phyloP scores from a whole-genome alignment of 768 basidiomycete species.

The Dentipellis fragilis region DNA sequence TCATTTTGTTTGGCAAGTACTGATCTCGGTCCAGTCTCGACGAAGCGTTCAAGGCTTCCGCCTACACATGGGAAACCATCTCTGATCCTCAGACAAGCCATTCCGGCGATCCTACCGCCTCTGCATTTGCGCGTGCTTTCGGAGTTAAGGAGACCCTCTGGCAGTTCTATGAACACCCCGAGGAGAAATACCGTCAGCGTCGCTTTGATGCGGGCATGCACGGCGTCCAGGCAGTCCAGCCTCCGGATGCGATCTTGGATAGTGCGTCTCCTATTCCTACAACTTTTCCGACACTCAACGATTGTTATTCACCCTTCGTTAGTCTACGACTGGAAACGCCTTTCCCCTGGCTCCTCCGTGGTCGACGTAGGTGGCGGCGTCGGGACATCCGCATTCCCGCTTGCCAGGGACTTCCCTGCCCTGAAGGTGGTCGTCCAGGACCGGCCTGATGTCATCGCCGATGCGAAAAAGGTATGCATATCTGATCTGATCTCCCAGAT shows the following conservation, averaged over 20 bases:
- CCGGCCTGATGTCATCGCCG: background rate
- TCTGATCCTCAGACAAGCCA: conserved; percentile 4
- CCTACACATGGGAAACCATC: conserved; percentile 14
- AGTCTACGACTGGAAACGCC: background rate
- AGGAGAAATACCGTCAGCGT: background rate
- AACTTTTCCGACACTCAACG: too few species aligned
- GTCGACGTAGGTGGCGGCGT: background rate
- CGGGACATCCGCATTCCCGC: background rate
- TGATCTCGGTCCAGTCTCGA: background rate
- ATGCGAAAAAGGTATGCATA: background rate
- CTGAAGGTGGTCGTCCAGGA: background rate
- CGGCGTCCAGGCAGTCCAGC: background rate
- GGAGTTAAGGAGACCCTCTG: background rate
- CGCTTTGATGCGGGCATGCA: conserved; percentile 5
- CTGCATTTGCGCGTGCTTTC: conserved; percentile 2
- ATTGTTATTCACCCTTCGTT: background rate
- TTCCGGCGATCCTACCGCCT: background rate
- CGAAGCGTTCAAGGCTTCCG: conserved; percentile 12
- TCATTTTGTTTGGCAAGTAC: too few species aligned
- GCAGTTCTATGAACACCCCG: conserved; percentile 1
- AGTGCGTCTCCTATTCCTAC: background rate
- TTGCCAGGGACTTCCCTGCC: background rate
- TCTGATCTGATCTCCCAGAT: too few species aligned
- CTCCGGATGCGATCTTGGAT: background rate
- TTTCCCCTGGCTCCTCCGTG: background rate